Percentiles rank a stretch among this genome's conserved stretches.
Conservation (phyloP, 306 rosid genomes). For the Cucurbita moschata region DNA sequence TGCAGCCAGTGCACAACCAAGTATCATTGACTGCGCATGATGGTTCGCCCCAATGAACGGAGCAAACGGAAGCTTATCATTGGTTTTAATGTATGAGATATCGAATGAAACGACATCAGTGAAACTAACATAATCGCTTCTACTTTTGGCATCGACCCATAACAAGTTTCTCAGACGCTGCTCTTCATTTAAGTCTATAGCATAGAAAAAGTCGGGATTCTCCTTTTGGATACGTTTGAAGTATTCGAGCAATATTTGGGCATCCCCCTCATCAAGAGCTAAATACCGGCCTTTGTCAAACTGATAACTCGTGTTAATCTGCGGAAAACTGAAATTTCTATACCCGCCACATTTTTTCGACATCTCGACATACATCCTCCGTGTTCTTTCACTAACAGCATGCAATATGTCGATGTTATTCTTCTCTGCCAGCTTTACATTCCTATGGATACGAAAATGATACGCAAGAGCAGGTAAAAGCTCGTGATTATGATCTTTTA, state of each 20-base stretch:
- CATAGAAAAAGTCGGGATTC: slow-evolving; percentile 66
- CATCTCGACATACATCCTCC: slow-evolving; percentile 92
- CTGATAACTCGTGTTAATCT: slow-evolving; percentile 29
- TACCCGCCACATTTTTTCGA: slow-evolving; percentile 60
- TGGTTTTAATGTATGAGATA: slow-evolving; percentile 54
- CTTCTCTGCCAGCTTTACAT: slow-evolving; percentile 86
- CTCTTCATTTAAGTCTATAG: slow-evolving; percentile 76
- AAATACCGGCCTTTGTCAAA: slow-evolving; percentile 48
- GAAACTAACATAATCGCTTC: slow-evolving; percentile 56
- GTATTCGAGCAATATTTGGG: slow-evolving; percentile 66
- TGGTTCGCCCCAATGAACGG: slow-evolving; percentile 88
- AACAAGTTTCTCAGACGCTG: slow-evolving; percentile 73
- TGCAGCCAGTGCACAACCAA: slow-evolving; percentile 77
- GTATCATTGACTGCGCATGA: slow-evolving; percentile 79
- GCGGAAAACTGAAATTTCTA: slow-evolving; percentile 23
- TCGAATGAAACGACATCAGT: slow-evolving; percentile 69
- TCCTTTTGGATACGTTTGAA: slow-evolving; percentile 74
- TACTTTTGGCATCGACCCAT: slow-evolving; percentile 84
- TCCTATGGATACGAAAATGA: slow-evolving; percentile 88
- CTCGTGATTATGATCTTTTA: slow-evolving; percentile 89
- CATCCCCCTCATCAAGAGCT: slow-evolving; percentile 89
- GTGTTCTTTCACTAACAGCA: slow-evolving; percentile 85
- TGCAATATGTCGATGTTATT: slow-evolving; percentile 83
- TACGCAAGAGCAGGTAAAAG: slow-evolving; percentile 88
- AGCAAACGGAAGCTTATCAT: slow-evolving; percentile 76